phyloP scores from a whole-genome alignment of 345 rosid genomes.

The Camelina sativa region DNA sequence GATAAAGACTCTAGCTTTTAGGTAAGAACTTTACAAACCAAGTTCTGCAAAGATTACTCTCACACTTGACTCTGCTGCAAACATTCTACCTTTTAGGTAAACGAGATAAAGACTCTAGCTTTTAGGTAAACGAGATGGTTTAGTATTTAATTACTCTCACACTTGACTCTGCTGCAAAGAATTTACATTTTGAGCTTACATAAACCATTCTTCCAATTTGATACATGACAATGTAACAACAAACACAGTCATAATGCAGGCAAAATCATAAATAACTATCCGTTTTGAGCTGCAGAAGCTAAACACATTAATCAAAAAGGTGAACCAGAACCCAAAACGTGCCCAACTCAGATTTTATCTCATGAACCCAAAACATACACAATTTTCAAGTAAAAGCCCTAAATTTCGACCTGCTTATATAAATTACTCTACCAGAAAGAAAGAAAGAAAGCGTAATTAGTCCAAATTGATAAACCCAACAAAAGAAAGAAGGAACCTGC shows the following conservation, averaged over 20 bases:
- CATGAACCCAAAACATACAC: not conserved
- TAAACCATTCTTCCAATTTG: not conserved
- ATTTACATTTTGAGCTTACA: not conserved
- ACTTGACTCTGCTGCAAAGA: not conserved
- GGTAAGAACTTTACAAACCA: conserved; percentile 4
- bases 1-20: not conserved
- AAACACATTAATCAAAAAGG: not conserved
- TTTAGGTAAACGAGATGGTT: too few species aligned
- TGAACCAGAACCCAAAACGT: not conserved
- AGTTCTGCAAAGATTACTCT: too few species aligned
- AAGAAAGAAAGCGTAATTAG: not conserved
- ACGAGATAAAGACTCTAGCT: not conserved
- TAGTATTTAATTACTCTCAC: too few species aligned
- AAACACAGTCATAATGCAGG: not conserved
- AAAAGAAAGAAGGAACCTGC: conserved; percentile 42
- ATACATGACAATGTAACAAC: not conserved
- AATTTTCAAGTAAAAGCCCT: not conserved
- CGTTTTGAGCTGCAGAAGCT: not conserved
- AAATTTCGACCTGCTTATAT: not conserved
- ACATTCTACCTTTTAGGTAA: too few species aligned
- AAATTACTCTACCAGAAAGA: not conserved
- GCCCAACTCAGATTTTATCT: not conserved
- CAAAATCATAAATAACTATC: not conserved
- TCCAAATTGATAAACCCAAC: not conserved
- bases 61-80: too few species aligned